These are phyloP conservation scores for Stereum hirsutum DNA, from an alignment of 1,284 basidiomycete genomes.

Conservation along the genomic window DNA sequence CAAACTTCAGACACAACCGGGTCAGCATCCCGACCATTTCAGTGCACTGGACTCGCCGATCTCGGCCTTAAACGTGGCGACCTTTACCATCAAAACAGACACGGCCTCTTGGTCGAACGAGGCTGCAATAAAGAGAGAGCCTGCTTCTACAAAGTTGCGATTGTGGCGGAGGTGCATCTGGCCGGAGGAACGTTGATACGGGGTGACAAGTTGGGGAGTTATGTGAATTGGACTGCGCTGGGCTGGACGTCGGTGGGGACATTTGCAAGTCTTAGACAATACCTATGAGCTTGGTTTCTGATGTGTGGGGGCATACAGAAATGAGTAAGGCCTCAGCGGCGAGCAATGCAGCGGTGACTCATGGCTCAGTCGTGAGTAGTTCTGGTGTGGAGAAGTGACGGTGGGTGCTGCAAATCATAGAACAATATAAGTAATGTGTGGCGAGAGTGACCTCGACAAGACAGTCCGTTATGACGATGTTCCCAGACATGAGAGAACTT, in stretches of 20 bases:
- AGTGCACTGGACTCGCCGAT: constrained; percentile 99
- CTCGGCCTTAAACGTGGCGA: constrained; percentile 99
- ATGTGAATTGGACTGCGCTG: constrained; percentile 91
- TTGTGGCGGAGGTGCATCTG: constrained; percentile 93
- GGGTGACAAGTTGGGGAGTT: constrained; percentile 96
- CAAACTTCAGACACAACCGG: constrained; percentile 98
- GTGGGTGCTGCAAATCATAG: too few relatives aligned
- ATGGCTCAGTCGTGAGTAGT: too few relatives aligned
- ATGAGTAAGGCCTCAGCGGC: too few relatives aligned
- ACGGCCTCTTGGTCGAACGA: constrained; percentile 99
- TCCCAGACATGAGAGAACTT: too few relatives aligned
- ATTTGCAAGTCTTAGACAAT: too few relatives aligned
- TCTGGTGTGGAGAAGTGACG: too few relatives aligned
- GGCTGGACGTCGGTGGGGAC: constrained; percentile 99
- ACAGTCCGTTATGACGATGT: too few relatives aligned
- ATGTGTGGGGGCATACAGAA: constrained; percentile 87
- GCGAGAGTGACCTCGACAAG: too few relatives aligned
- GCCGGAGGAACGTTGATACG: constrained; percentile 96
- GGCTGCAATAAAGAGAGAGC: constrained; percentile 86
- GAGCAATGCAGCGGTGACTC: too few relatives aligned
- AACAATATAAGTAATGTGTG: too few relatives aligned
- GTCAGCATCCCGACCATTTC: constrained; percentile 98
- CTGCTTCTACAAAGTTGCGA: constrained; percentile 95
- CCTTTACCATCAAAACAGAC: constrained; percentile 97
- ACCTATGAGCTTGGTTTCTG: too few relatives aligned